Conservation (phyloP, 1,284 basidiomycete species). For the Porogramme epimiltina region DNA sequence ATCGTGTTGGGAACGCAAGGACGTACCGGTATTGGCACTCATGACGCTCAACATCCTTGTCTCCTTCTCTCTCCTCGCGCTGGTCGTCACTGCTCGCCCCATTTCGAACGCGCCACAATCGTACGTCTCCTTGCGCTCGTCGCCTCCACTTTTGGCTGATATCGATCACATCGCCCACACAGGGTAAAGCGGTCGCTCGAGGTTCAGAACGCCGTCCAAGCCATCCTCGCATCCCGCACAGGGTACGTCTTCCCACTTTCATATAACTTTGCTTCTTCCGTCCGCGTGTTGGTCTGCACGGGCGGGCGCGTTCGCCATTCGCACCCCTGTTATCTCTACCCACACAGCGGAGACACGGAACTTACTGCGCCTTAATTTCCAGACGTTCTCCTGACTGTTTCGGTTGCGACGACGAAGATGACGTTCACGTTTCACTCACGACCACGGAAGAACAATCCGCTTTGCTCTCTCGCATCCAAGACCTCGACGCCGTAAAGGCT, state of each 20-base stretch:
- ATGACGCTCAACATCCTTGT: constrained; percentile 46
- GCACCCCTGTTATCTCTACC: neutral
- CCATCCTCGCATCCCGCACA: constrained; percentile 38
- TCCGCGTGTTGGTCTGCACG: neutral
- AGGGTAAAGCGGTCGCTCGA: constrained; percentile 28
- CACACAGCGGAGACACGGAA: neutral
- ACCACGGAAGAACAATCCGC: constrained; percentile 35
- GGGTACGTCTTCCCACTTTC: constrained; percentile 35
- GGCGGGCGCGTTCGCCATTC: neutral
- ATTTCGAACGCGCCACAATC: constrained; percentile 30
- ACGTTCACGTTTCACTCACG: constrained; percentile 34
- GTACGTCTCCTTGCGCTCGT: constrained; percentile 20
- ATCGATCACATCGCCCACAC: neutral
- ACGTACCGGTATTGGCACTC: constrained; percentile 10
- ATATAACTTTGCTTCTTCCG: constrained; percentile 1
- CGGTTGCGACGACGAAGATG: constrained; percentile 22
- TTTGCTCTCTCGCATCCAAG: constrained; percentile 33
- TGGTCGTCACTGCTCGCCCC: constrained; percentile 48
- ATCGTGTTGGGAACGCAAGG: constrained; percentile 14
- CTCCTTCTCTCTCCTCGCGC: constrained; percentile 44
- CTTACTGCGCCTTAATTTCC: constrained; percentile 5
- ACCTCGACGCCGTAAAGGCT: constrained; percentile 35
- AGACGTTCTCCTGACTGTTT: constrained; percentile 27
- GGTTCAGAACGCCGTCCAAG: constrained; percentile 39
- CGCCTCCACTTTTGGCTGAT: neutral